Percentiles rank a stretch among this genome's conserved stretches.
These are phyloP conservation scores for Juglanconis sp. DNA, from an alignment of 2,329 filamentous ascomycete species.

Conservation along the genomic window DNA sequence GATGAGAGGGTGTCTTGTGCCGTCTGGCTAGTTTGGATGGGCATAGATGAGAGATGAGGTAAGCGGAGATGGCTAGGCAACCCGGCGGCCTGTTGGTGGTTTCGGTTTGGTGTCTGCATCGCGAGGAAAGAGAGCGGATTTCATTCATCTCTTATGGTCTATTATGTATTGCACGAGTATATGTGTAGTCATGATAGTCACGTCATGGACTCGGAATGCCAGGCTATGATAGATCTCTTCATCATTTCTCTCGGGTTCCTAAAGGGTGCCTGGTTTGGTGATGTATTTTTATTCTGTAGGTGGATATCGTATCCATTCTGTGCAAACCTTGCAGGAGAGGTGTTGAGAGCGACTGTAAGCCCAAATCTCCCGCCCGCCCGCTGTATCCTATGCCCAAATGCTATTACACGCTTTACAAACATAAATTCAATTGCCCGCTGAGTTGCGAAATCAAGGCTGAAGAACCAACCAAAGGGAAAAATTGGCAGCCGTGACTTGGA, in stretches of 20 bases:
- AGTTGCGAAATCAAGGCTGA: not conserved
- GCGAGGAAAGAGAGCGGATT: slow-evolving; percentile 5
- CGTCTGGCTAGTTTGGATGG: slow-evolving; percentile 2
- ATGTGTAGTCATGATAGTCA: slow-evolving; percentile 12
- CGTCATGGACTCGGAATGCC: slow-evolving; percentile 10
- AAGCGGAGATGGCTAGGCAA: not conserved
- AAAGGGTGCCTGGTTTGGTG: not conserved
- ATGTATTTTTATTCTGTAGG: not conserved
- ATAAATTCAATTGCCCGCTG: not conserved
- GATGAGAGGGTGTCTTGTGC: not conserved
- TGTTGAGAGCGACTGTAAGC: not conserved
- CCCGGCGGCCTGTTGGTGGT: not conserved
- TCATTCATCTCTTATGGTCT: slow-evolving; percentile 9
- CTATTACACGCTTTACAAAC: not conserved
- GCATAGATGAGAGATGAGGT: not conserved
- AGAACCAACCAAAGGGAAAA: not conserved
- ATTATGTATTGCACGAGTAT: slow-evolving; percentile 14
- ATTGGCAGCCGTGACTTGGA: too few species aligned
- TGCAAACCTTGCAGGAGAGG: too few species aligned
- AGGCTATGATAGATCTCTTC: slow-evolving; percentile 13
- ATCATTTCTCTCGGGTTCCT: not conserved
- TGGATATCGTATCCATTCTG: not conserved
- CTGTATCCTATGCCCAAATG: not conserved
- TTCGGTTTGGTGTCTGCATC: slow-evolving; percentile 8
- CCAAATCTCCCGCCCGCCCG: not conserved